A percentile compares a stretch with the other conserved stretches of the same genome.
Conservation (phyloP, 345 rosid species). For the Mangifera indica region DNA sequence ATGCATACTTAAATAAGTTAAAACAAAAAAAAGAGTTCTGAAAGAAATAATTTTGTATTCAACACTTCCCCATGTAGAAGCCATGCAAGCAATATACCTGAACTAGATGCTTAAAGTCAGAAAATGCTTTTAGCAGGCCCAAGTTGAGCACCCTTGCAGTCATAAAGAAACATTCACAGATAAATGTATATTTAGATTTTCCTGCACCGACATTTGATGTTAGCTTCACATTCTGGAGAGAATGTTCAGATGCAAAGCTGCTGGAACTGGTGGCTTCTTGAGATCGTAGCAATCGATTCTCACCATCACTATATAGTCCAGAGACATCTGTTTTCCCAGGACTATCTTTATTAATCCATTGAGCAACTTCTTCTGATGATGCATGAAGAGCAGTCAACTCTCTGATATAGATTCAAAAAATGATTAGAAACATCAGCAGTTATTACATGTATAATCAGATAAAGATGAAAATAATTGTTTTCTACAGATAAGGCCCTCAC, state of each 20-base stretch:
- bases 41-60: background rate
- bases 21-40: background rate
- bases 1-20: background rate
- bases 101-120: slow-evolving; percentile 92
- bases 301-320: slow-evolving; percentile 38
- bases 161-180: slow-evolving; percentile 98
- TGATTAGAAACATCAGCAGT: slow-evolving; percentile 20
- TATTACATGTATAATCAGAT: slow-evolving; percentile 1
- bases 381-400: slow-evolving; percentile 87
- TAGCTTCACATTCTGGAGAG: slow-evolving; percentile 29
- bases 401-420: slow-evolving; percentile 38
- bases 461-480: background rate
- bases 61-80: slow-evolving; percentile 12
- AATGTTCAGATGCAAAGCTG: slow-evolving; percentile 33
- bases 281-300: slow-evolving; percentile 63
- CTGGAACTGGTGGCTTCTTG: slow-evolving; percentile 79
- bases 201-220: slow-evolving; percentile 30
- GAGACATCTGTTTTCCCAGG: slow-evolving; percentile 29
- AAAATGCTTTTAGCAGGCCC: slow-evolving; percentile 93
- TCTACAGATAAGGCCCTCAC: slow-evolving; percentile 40
- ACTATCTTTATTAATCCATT: slow-evolving; percentile 64
- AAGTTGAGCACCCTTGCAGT: slow-evolving; percentile 93
- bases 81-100: slow-evolving; percentile 62
- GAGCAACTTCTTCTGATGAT: slow-evolving; percentile 86
- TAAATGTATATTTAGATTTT: slow-evolving; percentile 59